These are phyloP conservation scores for Sphagnum contortum DNA, from an alignment of 225 moss, liverwort and hornwort species.

Conservation along the genomic window DNA sequence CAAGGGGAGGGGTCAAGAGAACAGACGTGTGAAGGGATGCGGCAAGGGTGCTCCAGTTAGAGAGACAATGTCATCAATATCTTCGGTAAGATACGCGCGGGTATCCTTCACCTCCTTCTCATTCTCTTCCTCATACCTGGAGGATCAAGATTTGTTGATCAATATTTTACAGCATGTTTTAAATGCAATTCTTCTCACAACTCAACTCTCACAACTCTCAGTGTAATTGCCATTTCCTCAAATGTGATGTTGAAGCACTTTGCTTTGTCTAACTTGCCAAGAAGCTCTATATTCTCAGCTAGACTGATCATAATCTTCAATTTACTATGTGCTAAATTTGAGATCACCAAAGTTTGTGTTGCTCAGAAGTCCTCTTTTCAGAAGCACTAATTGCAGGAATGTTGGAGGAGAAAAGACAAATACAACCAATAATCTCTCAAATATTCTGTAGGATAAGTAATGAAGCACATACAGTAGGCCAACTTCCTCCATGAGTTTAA, in stretches of 20 bases:
- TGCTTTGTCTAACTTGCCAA: neutral
- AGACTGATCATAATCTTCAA: neutral
- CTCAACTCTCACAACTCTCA: constrained; percentile 7
- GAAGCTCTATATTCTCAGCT: neutral
- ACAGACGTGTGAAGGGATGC: constrained; percentile 62
- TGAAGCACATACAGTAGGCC: constrained; percentile 54
- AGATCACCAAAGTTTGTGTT: too few relatives aligned
- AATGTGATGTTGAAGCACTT: too few relatives aligned
- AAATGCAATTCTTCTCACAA: too few relatives aligned
- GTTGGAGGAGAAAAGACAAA: too few relatives aligned
- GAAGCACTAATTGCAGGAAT: too few relatives aligned
- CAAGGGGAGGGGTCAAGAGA: too few relatives aligned
- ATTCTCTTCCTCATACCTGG: constrained; percentile 84
- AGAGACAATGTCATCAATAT: constrained; percentile 50
- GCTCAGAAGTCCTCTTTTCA: too few relatives aligned
- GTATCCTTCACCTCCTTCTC: constrained; percentile 67
- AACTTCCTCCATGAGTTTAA: constrained; percentile 72
- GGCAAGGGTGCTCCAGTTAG: constrained; percentile 42
- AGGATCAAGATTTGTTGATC: neutral
- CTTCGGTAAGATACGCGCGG: constrained; percentile 69
- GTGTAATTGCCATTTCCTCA: neutral
- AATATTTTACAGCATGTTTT: neutral
- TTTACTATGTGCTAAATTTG: too few relatives aligned
- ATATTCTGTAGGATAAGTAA: too few relatives aligned
- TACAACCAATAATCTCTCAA: too few relatives aligned